Conservation (phyloP, 176 grass and related monocot species). For the Paspalum vaginatum region DNA sequence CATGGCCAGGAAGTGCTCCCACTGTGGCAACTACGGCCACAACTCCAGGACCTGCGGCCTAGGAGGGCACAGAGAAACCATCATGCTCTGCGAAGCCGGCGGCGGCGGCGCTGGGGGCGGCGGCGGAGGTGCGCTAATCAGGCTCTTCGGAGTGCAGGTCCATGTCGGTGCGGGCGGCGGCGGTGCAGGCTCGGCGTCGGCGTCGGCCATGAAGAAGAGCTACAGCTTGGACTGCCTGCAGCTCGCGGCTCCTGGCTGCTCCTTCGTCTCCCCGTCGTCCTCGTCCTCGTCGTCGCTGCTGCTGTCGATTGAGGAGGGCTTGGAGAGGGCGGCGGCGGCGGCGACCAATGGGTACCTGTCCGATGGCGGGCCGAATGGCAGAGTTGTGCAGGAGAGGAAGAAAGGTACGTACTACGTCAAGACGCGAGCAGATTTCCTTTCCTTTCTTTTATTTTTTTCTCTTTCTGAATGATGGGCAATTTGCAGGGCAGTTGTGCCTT, state of each 20-base stretch:
- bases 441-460: not conserved
- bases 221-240: conserved; percentile 80
- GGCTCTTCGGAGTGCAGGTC: conserved; percentile 92
- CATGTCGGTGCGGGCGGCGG: conserved; percentile 19
- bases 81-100: conserved; percentile 40
- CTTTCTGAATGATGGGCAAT: not conserved
- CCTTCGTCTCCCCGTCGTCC: conserved; percentile 50
- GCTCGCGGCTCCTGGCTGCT: conserved; percentile 45
- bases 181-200: not conserved
- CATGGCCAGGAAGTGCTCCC: conserved; percentile 78
- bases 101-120: too few relatives aligned
- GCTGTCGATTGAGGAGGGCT: conserved; percentile 60
- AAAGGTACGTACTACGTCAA: conserved; percentile 51
- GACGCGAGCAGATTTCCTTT: not conserved
- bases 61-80: conserved; percentile 27
- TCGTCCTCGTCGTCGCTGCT: conserved; percentile 64
- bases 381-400: conserved; percentile 72
- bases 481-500: not conserved
- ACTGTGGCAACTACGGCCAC: conserved; percentile 73
- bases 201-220: conserved; percentile 64
- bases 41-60: conserved; percentile 64
- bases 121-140: conserved; percentile 6
- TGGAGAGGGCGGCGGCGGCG: conserved; percentile 57
- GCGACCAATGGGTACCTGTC: conserved; percentile 75
- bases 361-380: conserved; percentile 64